phyloP scores from a whole-genome alignment of 352 stramenopile genomes.

The Phytophthora colocasiae region DNA sequence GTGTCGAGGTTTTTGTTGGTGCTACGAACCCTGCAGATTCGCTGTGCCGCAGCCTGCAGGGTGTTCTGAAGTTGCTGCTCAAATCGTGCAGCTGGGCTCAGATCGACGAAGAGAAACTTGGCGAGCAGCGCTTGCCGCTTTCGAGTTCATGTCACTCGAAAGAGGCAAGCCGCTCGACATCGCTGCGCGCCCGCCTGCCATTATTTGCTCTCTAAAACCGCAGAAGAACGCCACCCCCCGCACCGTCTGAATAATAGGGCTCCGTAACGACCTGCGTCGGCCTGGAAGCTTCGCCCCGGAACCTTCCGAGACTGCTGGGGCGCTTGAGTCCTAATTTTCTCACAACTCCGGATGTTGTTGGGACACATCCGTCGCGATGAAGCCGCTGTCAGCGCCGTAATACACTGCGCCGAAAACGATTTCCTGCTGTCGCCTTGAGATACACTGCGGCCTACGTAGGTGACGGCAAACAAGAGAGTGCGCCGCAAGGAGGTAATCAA shows the following conservation, averaged over 20 bases:
- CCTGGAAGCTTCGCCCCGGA: conserved; percentile 5
- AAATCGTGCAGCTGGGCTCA: conserved; percentile 29
- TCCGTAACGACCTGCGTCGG: conserved; percentile 19
- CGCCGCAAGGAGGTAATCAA: conserved; percentile 2
- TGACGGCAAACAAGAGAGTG: background rate
- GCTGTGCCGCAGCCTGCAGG: background rate
- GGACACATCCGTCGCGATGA: conserved; percentile 23
- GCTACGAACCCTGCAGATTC: conserved; percentile 1
- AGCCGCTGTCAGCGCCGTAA: background rate
- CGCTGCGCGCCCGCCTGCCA: no score
- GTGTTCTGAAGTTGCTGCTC: conserved; percentile 10
- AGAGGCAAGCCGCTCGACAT: no score
- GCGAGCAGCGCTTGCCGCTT: no score
- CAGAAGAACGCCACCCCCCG: conserved; percentile 12
- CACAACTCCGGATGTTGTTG: conserved; percentile 18
- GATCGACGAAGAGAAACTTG: conserved; percentile 9
- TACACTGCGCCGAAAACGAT: conserved; percentile 10
- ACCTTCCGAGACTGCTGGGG: conserved; percentile 15
- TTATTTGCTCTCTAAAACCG: conserved; percentile 15
- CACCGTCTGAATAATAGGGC: conserved; percentile 10
- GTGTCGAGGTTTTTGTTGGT: conserved; percentile 8
- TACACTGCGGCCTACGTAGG: conserved; percentile 4
- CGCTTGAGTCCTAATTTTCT: conserved; percentile 27
- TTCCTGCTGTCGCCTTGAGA: conserved; percentile 10
- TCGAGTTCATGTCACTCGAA: no score